Evolutionary conservation across 1,284 basidiomycete genomes (phyloP), one percentile per base, ranked within the genome.

Genomic region (Moesziomyces globuligerus): DNA sequence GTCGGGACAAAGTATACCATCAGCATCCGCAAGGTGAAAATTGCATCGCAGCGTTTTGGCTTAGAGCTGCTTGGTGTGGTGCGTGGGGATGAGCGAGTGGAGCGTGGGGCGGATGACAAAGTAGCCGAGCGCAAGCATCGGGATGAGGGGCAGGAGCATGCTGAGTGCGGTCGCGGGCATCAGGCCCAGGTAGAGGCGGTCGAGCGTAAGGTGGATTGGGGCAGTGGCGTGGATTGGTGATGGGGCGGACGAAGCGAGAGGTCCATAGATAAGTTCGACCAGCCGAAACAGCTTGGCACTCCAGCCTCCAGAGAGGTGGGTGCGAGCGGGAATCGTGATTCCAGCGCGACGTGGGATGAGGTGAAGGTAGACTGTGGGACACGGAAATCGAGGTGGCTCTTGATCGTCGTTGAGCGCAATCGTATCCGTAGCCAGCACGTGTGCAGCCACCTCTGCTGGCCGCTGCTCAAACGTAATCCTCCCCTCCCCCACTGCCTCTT

Each of bases 391-490:
- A 2, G 50, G 43, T 7, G 37, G 28, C 1, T 7, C 21, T 0
- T n/a, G 15, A 25, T 54, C 57, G 9, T 44, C 13, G n/a, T 40
- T 46, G n/a, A 47, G 2, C 2, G 36, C 29, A 25, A 65, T 65
- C 38, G 68, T 71, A 7, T 66, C 57, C 25, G 49, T 66, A 0
- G 61, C 68, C 34, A 65, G 13, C 3, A 71, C 61, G 23, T 50
- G 51, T 2, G 29, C 48, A 20, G 50, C 46, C 20, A 36, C 20
- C 28, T 17, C 18, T 3, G 32, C 6, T 2, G 18, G 24, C 2
- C 34, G 3, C 7, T 56, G 34, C 15, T 29, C 17, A 5, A 65
- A 71, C 7, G 56, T 52, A 21, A 70, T 29, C 10, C 34, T 54
- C 7, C 37, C 29, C 20, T 13, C 23, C 25, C 21, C 28, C 40